Conservation (phyloP, 2,329 filamentous ascomycete species). For the Pseudogymnoascus sp. region DNA sequence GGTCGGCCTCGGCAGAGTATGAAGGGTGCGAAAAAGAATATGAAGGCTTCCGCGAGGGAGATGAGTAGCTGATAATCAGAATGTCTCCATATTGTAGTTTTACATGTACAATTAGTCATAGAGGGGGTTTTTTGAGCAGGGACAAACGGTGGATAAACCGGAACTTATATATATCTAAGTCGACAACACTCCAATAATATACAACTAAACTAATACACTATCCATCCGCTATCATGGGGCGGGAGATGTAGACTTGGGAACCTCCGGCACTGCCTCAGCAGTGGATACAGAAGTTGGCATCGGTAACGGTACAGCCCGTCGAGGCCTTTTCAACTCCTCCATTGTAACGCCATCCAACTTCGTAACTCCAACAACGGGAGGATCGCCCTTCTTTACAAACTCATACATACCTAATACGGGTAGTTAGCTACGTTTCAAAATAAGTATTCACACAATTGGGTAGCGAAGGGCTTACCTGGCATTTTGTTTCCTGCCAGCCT, state of each 20-base stretch:
- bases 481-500: conserved; percentile 90
- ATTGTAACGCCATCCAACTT: conserved; percentile 77
- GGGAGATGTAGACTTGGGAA: conserved; percentile 1
- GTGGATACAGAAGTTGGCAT: not conserved
- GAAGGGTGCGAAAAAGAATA: conserved; percentile 50
- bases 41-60: conserved; percentile 1
- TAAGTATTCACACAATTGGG: conserved; percentile 17
- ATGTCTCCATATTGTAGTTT: not conserved
- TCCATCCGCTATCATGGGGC: not conserved
- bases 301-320: conserved; percentile 51
- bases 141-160: not conserved
- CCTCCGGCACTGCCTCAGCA: not conserved
- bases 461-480: conserved; percentile 58
- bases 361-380: conserved; percentile 84
- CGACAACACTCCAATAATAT: not conserved
- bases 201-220: conserved; percentile 6
- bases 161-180: not conserved
- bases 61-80: not conserved
- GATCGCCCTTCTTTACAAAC: conserved; percentile 87
- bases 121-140: not conserved
- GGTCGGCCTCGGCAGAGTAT: conserved; percentile 61
- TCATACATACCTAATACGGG: conserved; percentile 63
- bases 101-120: conserved; percentile 9
- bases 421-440: not conserved
- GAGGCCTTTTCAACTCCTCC: conserved; percentile 74